phyloP scores from a whole-genome alignment of 352 stramenopile species.

The Phytophthora fragariae region DNA sequence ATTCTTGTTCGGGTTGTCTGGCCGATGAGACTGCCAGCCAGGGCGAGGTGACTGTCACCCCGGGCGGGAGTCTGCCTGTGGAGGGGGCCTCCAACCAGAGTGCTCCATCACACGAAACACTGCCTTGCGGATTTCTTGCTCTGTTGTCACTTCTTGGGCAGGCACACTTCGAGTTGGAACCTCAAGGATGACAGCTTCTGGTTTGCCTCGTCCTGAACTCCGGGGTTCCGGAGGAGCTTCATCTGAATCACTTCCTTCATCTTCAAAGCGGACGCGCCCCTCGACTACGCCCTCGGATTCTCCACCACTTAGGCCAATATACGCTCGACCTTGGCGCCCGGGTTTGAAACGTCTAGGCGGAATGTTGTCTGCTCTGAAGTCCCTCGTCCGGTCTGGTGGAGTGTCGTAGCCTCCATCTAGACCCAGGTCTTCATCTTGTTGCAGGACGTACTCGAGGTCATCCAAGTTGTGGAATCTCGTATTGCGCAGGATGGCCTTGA shows the following conservation, averaged over 20 bases:
- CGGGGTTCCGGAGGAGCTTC: neutral
- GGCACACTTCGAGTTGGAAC: neutral
- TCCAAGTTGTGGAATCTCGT: neutral
- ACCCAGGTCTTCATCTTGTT: neutral
- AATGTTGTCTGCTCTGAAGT: neutral
- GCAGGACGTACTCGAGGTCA: slow-evolving; percentile 1
- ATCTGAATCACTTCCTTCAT: neutral
- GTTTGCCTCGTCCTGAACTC: neutral
- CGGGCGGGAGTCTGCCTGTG: neutral
- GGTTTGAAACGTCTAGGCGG: neutral
- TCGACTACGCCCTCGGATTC: neutral
- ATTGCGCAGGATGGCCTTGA: neutral
- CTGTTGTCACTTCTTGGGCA: neutral
- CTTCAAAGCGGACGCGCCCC: neutral
- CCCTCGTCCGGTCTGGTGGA: neutral
- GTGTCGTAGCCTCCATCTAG: neutral
- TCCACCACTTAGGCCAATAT: neutral
- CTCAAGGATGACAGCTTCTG: neutral
- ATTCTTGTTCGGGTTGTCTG: neutral
- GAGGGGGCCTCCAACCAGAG: neutral
- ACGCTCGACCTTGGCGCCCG: neutral
- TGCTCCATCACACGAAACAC: neutral
- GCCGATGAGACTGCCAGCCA: neutral
- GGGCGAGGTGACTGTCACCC: neutral
- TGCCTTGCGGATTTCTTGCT: neutral